A percentile compares a stretch with the other conserved stretches of the same genome.
phyloP scores from a whole-genome alignment of 768 basidiomycete species.

The Boletus vermiculosoides region DNA sequence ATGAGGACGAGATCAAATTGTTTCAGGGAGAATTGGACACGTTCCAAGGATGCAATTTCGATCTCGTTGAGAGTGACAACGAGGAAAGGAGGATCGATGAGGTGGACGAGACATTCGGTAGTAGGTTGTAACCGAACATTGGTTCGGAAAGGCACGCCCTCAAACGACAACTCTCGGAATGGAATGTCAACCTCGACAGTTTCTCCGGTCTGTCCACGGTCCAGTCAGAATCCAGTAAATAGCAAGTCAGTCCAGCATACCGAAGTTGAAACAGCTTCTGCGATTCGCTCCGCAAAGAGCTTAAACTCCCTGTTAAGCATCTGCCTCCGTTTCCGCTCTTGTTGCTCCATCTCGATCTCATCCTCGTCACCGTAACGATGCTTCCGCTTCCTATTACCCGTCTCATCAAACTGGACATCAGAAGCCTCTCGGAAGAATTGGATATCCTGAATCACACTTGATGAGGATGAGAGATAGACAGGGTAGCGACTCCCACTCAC shows the following conservation, averaged over 20 bases:
- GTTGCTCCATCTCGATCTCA: slow-evolving; percentile 98
- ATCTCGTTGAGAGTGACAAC: slow-evolving; percentile 94
- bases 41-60: slow-evolving; percentile 94
- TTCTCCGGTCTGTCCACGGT: slow-evolving; percentile 61
- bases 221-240: background rate
- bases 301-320: slow-evolving; percentile 94
- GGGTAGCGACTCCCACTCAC: slow-evolving; percentile 42
- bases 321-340: slow-evolving; percentile 87
- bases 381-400: slow-evolving; percentile 97
- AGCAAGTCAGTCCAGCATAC: slow-evolving; percentile 44
- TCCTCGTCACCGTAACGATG: slow-evolving; percentile 98
- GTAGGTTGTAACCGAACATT: slow-evolving; percentile 95
- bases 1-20: slow-evolving; percentile 98
- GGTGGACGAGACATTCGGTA: slow-evolving; percentile 93
- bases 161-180: slow-evolving; percentile 95
- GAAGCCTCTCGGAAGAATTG: slow-evolving; percentile 99
- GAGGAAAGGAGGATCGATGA: slow-evolving; percentile 93
- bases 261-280: slow-evolving; percentile 74
- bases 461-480: background rate
- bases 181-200: slow-evolving; percentile 93
- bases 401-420: slow-evolving; percentile 97
- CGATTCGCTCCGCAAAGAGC: slow-evolving; percentile 87
- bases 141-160: slow-evolving; percentile 94
- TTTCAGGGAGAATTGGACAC: slow-evolving; percentile 93
- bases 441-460: slow-evolving; percentile 61